Evolutionary conservation across 2,329 filamentous ascomycete genomes (phyloP).

Genomic region (Ramularia endophylla): DNA sequence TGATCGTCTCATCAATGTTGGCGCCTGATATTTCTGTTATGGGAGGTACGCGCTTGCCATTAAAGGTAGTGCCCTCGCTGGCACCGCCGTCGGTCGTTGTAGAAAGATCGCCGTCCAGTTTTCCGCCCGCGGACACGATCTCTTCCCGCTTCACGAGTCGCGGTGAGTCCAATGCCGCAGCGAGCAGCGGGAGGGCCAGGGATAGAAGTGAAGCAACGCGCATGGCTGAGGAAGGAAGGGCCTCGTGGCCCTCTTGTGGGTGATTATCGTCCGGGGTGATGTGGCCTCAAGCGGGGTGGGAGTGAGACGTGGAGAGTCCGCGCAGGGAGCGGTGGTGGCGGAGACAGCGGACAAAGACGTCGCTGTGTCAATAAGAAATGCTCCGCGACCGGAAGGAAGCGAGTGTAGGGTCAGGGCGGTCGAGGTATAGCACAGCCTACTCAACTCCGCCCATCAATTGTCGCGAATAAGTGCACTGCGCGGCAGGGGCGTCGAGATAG

Average conservation of each 20-base stretch:
- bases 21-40: constrained; percentile 54
- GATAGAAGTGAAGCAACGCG: too few relatives aligned
- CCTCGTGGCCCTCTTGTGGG: too few relatives aligned
- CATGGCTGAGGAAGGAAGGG: too few relatives aligned
- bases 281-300: constrained; percentile 1
- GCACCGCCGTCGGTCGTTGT: constrained; percentile 21
- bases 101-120: constrained; percentile 7
- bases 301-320: too few relatives aligned
- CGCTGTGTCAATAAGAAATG: constrained; percentile 24
- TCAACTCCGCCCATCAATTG: too few relatives aligned
- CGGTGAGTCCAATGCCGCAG: neutral
- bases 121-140: constrained; percentile 4
- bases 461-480: too few relatives aligned
- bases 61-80: constrained; percentile 51
- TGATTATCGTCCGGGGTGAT: too few relatives aligned
- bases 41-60: constrained; percentile 60
- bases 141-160: constrained; percentile 10
- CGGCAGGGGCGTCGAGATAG: neutral
- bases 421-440: constrained; percentile 1
- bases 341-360: constrained; percentile 23
- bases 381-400: constrained; percentile 12
- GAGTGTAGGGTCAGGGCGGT: neutral
- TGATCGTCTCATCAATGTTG: constrained; percentile 53
- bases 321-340: constrained; percentile 14
- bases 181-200: too few relatives aligned